A percentile compares a stretch with the other conserved stretches of the same genome.
Evolutionary conservation across 768 basidiomycete genomes (phyloP).

Genomic region (Pisolithus tinctorius): DNA sequence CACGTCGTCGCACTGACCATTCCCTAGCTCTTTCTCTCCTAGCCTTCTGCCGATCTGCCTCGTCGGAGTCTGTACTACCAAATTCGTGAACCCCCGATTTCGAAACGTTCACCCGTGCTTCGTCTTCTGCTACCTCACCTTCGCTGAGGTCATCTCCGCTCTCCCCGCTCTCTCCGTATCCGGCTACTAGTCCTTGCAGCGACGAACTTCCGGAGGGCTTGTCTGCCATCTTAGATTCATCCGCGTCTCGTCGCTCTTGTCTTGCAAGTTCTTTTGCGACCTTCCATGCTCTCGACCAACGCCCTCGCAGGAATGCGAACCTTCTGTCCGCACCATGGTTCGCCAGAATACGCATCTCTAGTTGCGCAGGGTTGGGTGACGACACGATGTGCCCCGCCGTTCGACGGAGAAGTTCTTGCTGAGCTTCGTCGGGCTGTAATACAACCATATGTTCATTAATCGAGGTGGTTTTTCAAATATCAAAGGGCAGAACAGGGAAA

Average conservation of each 20-base stretch:
- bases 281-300: slow-evolving; percentile 65
- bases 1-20: neutral
- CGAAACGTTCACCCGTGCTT: too few relatives aligned
- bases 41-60: neutral
- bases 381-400: slow-evolving; percentile 64
- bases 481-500: neutral
- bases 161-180: slow-evolving; percentile 55
- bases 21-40: neutral
- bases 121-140: neutral
- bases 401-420: slow-evolving; percentile 62
- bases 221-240: slow-evolving; percentile 20
- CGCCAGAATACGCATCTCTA: slow-evolving; percentile 85
- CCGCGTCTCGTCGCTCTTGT: slow-evolving; percentile 8
- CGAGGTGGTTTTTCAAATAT: too few relatives aligned
- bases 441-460: too few relatives aligned
- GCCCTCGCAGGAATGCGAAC: slow-evolving; percentile 76
- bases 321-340: slow-evolving; percentile 74
- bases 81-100: too few relatives aligned
- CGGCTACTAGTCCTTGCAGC: slow-evolving; percentile 44
- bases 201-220: slow-evolving; percentile 10
- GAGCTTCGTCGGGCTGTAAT: slow-evolving; percentile 49
- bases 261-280: slow-evolving; percentile 43
- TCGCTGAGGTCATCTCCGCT: slow-evolving; percentile 23
- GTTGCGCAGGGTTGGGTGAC: slow-evolving; percentile 71
- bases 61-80: neutral